phyloP scores from a whole-genome alignment of 805 yeast species.

The Barnettozyma vustinii region DNA sequence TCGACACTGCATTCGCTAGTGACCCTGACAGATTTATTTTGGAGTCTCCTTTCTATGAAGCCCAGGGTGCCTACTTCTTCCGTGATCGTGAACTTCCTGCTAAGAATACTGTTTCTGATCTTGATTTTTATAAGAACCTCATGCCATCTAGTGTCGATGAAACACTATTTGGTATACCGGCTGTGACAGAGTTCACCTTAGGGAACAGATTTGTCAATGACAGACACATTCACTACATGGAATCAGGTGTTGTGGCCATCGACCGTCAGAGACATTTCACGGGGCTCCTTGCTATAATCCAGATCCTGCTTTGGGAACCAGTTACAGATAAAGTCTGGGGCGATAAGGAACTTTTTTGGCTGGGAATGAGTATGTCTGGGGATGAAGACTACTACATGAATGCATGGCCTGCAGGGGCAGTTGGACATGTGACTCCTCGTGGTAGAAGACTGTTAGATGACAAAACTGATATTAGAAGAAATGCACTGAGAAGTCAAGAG shows the following conservation, averaged over 20 bases:
- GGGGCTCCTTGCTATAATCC: conserved; percentile 39
- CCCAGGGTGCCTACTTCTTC: conserved; percentile 37
- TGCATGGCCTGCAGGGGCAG: conserved; percentile 47
- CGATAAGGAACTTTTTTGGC: conserved; percentile 65
- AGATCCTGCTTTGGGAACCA: conserved; percentile 35
- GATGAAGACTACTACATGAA: conserved; percentile 51
- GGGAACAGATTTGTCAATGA: conserved; percentile 34
- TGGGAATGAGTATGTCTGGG: conserved; percentile 50
- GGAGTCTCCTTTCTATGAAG: conserved; percentile 27
- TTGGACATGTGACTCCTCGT: conserved; percentile 38
- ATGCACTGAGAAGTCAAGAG: conserved; percentile 30
- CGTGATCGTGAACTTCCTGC: conserved; percentile 38
- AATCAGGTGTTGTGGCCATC: conserved; percentile 40
- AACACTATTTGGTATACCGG: conserved; percentile 31
- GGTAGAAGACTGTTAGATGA: conserved; percentile 13
- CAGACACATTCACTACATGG: conserved; percentile 37
- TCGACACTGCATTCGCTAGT: conserved; percentile 42
- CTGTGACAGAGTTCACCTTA: conserved; percentile 31
- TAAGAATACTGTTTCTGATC: conserved; percentile 20
- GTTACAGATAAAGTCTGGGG: conserved; percentile 52
- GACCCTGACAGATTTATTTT: conserved; percentile 33
- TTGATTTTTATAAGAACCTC: conserved; percentile 37
- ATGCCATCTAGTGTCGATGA: conserved; percentile 37
- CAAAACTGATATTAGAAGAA: conserved; percentile 13
- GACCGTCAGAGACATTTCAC: conserved; percentile 44